Evolutionary conservation across 345 rosid species (phyloP).

Genomic region (Eutrema heterophyllum): DNA sequence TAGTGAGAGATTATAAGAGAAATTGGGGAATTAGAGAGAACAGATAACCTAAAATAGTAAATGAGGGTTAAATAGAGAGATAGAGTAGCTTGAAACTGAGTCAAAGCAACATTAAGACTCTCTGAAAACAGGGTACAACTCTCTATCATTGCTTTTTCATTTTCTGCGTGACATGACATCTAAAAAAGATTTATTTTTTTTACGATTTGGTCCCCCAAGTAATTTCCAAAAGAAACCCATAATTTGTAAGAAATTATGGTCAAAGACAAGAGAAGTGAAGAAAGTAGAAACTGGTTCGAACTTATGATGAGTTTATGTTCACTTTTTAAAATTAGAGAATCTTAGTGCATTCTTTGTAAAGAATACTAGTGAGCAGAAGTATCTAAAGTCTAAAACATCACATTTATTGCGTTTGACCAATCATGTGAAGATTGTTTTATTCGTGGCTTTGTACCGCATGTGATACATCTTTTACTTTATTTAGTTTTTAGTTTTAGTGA

Average conservation of each 20-base stretch:
- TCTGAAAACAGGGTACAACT: not conserved
- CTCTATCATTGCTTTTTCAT: too few species aligned
- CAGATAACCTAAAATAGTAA: not conserved
- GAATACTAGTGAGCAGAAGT: too few species aligned
- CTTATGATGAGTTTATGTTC: not conserved
- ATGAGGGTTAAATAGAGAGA: not conserved
- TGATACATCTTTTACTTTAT: too few species aligned
- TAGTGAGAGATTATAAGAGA: not conserved
- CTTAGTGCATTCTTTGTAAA: too few species aligned
- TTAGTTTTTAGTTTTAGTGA: too few species aligned
- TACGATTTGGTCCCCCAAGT: not conserved
- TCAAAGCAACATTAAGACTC: not conserved
- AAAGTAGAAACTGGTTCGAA: not conserved
- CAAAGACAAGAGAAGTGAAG: not conserved
- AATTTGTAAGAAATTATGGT: not conserved
- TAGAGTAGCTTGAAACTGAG: not conserved
- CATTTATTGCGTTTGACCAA: too few species aligned
- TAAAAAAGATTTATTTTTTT: not conserved
- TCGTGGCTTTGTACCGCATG: too few species aligned
- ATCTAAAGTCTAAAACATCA: too few species aligned
- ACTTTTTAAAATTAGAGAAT: not conserved
- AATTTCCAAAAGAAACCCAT: not conserved
- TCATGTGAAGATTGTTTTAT: too few species aligned
- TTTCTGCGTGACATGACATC: not conserved
- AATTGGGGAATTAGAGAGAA: not conserved